Evolutionary conservation across 129 eudicot genomes (phyloP).

Genomic region (Arctium minus): DNA sequence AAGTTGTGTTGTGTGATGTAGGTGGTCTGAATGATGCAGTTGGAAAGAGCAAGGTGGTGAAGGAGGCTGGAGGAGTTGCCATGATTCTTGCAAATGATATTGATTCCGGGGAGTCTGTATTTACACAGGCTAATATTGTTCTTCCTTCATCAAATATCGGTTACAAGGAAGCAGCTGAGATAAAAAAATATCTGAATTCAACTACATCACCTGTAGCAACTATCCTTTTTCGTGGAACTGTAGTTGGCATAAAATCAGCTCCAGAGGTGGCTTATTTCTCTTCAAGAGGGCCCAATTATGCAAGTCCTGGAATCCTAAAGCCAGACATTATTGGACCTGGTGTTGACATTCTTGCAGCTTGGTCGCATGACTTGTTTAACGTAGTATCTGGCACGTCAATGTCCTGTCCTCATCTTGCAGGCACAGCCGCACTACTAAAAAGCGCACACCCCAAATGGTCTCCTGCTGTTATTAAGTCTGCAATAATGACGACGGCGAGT

Average conservation of each 20-base stretch:
- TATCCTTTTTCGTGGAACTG: conserved; percentile 41
- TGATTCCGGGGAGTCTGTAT: conserved; percentile 13
- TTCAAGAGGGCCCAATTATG: conserved; percentile 49
- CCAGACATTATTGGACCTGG: conserved; percentile 64
- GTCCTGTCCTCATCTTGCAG: conserved; percentile 66
- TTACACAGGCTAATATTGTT: conserved; percentile 28
- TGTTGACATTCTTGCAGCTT: conserved; percentile 50
- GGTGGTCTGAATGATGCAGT: neutral
- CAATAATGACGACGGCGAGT: conserved; percentile 57
- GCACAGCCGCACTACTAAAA: conserved; percentile 55
- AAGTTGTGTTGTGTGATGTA: conserved; percentile 6
- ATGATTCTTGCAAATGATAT: conserved; percentile 45
- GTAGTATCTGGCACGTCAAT: conserved; percentile 51
- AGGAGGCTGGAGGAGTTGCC: conserved; percentile 52
- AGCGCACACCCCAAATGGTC: conserved; percentile 66
- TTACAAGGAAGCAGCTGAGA: conserved; percentile 25
- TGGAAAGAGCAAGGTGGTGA: conserved; percentile 35
- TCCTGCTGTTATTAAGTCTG: conserved; percentile 62
- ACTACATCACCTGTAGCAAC: conserved; percentile 40
- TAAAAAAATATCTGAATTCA: conserved; percentile 35
- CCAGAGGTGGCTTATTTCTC: conserved; percentile 48
- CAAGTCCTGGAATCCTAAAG: conserved; percentile 51
- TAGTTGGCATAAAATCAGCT: conserved; percentile 14
- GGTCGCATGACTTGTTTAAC: conserved; percentile 37
- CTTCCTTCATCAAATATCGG: conserved; percentile 45